Evolutionary conservation across 2,329 filamentous ascomycete species (phyloP), one percentile per base, ranked within the genome.

Genomic region (Epichloe uncinata): DNA sequence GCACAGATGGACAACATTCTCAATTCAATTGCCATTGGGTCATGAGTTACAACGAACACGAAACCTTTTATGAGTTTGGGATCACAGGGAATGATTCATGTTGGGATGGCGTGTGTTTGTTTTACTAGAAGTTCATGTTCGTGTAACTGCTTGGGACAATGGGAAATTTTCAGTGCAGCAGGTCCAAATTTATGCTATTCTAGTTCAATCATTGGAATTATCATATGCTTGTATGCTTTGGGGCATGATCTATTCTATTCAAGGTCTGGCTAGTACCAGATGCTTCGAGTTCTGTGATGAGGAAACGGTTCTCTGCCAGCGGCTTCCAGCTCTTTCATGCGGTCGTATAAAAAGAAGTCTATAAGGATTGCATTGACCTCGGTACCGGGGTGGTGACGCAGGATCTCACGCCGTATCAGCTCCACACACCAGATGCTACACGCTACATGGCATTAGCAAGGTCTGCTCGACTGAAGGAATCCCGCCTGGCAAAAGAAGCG

Each of bases 351-450:
- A 66, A 96, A 95, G 68, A 97, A 98, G 66, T 98, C 93, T 55
- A 98, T 93, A 58, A 98, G 67, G 38, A 97, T 87, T 26, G 93
- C 90, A 63, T 98, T 98, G 57, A 84, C 67, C 48, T 78, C 73
- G 1, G 82, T 75, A 9, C 84, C 81, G 1, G 89, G 86, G 59
- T 96, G 81, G 13, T 79, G 67, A 43, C 73, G 77, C 50, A 82
- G 61, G 47, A 98, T 97, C 63, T 96, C 87, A 35, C 84, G 77
- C 48, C 82, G 75, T 55, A 98, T 84, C 55, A 96, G 70, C 65
- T 98, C 93, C 1, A 97, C 86, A 53, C 87, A 93, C 90, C 91
- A 97, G 57, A 98, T 95, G 60, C 87, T 95, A 63, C 89, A 93
- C 13, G 87, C 82, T 85, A 56, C 34, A 46, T 0, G 16, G 9